These are phyloP conservation scores for Filobasidium uniguttulatum DNA, from an alignment of 1,284 basidiomycete genomes.

Conservation along the genomic window DNA sequence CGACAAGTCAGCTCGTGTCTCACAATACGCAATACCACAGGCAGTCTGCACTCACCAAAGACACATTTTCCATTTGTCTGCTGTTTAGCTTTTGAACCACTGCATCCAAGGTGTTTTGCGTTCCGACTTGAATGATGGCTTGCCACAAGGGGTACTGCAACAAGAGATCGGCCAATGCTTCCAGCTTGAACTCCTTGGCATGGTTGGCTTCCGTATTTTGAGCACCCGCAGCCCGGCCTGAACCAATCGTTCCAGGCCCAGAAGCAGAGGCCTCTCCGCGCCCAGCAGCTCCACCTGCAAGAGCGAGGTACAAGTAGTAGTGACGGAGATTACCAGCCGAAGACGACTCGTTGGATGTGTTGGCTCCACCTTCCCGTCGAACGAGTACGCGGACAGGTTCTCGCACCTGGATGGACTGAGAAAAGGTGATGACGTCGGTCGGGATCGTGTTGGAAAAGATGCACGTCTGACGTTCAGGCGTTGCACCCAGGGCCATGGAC, in stretches of 20 bases:
- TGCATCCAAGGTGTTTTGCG: constrained; percentile 65
- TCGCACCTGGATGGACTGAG: constrained; percentile 50
- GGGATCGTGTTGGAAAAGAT: constrained; percentile 60
- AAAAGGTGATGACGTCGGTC: constrained; percentile 42
- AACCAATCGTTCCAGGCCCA: constrained; percentile 79
- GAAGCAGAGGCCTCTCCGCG: constrained; percentile 19
- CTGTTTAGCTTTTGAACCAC: constrained; percentile 80
- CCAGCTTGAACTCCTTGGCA: constrained; percentile 92
- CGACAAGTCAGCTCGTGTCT: background rate
- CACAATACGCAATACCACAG: no score
- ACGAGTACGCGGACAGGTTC: constrained; percentile 94
- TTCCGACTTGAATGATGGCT: constrained; percentile 79
- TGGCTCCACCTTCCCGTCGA: constrained; percentile 61
- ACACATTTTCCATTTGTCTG: constrained; percentile 69
- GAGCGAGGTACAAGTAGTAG: constrained; percentile 82
- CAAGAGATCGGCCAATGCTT: constrained; percentile 81
- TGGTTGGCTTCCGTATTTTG: constrained; percentile 60
- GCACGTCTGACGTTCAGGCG: constrained; percentile 79
- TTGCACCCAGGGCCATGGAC: constrained; percentile 16
- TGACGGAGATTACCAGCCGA: constrained; percentile 59
- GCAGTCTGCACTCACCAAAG: constrained; percentile 46
- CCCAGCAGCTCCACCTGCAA: constrained; percentile 54
- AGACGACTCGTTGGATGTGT: constrained; percentile 40
- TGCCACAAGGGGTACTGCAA: constrained; percentile 60
- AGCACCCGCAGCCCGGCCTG: constrained; percentile 54